Evolutionary conservation across 345 rosid species (phyloP), one percentile per base, ranked within the genome.

Genomic region (Ceriops zippeliana): DNA sequence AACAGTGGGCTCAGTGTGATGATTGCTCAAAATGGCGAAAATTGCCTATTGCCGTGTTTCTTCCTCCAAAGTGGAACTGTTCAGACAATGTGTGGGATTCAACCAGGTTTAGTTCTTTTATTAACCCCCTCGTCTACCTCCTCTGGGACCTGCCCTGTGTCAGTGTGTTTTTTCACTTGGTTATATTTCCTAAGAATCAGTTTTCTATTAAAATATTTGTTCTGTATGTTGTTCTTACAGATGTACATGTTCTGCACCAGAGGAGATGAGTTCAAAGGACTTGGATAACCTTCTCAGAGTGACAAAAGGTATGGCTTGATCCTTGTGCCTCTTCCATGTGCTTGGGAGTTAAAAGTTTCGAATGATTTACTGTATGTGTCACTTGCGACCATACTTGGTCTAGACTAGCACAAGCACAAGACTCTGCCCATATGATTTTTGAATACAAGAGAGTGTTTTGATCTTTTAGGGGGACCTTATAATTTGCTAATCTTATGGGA

Each of bases 1-100:
- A 86, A 42, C 92, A 86, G 80, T 93, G 98, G 96, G 93, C 86
- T 47, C 86, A 84, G 61, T 92, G 98, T 66, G 98, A 92, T 66
- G 83, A 85, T 71, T 92, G 98, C 83, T 83, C 73, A 46, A 92
- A 89, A 80, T 92, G 96, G 98, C 74, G 96, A 83, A 84, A 83
- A 77, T 82, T 93, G 77, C 92, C 93, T 1, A 28, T 74, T 30
- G 88, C 86, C 63, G 87, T 77, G 71, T 87, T 92, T 80, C 93
- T 92, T 31, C 86, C 96, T 52, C 80, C 85, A 13, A 90, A 74
- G 69, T 90, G 98, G 98, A 79, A 83, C 28, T 92, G 96, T 76
- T 67, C 63, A 21, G 93, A 87, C 63, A 92, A 92, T 81, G 79
- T 73, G 58, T 88, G 93, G 96, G 96, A 92, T 73, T 70, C 70